Evolutionary conservation across 1,284 basidiomycete genomes (phyloP).

Genomic region (Acaromyces ingoldii): DNA sequence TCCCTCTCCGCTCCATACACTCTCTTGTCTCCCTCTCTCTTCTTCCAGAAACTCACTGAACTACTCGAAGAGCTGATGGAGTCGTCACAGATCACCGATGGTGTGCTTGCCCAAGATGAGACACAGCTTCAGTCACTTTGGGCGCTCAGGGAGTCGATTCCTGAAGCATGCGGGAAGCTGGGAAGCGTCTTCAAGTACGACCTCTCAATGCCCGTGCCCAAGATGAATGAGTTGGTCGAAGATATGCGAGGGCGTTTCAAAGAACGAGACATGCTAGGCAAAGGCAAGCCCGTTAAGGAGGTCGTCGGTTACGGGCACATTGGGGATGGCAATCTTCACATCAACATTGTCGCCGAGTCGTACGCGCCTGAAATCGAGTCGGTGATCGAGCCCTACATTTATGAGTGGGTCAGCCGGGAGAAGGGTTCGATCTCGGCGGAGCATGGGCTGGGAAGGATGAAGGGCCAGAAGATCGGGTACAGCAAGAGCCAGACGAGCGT

Average conservation of each 20-base stretch:
- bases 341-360: constrained; percentile 82
- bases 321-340: constrained; percentile 91
- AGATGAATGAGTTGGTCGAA: constrained; percentile 87
- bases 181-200: constrained; percentile 98
- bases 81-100: constrained; percentile 75
- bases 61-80: constrained; percentile 77
- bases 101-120: constrained; percentile 86
- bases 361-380: constrained; percentile 79
- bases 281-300: constrained; percentile 61
- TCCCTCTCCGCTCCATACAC: too few species aligned
- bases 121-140: constrained; percentile 85
- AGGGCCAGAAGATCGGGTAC: constrained; percentile 83
- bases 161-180: constrained; percentile 88
- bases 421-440: constrained; percentile 89
- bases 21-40: too few species aligned
- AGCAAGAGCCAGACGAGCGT: constrained; percentile 76
- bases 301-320: constrained; percentile 87
- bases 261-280: constrained; percentile 67
- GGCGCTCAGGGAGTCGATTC: constrained; percentile 88
- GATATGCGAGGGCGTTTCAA: constrained; percentile 69
- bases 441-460: constrained; percentile 92
- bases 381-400: constrained; percentile 90
- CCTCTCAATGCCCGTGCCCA: constrained; percentile 78
- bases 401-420: constrained; percentile 66
- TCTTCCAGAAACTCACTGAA: constrained; percentile 71